These are phyloP conservation scores for Botrytis fragariae DNA, from an alignment of 2,329 filamentous ascomycete genomes.

Conservation along the genomic window DNA sequence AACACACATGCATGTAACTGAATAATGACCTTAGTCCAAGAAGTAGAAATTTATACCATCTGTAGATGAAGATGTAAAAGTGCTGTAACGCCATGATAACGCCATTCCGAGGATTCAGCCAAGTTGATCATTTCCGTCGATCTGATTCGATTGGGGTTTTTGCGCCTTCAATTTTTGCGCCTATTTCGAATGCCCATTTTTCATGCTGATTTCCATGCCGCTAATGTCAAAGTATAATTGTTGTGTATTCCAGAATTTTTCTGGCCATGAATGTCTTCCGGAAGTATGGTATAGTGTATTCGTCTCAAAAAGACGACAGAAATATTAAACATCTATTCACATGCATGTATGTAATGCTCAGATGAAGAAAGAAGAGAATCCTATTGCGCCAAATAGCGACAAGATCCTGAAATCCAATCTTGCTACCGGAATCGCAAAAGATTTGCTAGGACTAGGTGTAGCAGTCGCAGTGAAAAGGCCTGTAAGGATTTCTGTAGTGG, in stretches of 20 bases:
- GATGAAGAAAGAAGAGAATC: background rate
- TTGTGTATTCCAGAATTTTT: background rate
- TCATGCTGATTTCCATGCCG: background rate
- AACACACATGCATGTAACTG: background rate
- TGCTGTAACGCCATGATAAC: background rate
- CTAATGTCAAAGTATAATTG: background rate
- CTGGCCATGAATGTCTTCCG: background rate
- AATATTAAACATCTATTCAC: background rate
- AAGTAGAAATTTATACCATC: background rate
- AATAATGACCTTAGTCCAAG: background rate
- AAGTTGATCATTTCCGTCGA: background rate
- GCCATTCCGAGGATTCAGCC: background rate
- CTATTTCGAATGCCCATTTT: background rate
- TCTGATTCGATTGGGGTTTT: background rate
- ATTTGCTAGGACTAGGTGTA: conserved; percentile 32
- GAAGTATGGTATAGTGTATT: background rate
- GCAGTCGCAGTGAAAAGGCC: conserved; percentile 38
- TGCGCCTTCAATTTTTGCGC: background rate
- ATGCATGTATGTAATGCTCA: background rate
- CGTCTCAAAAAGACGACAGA: background rate
- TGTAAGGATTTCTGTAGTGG: conserved; percentile 36
- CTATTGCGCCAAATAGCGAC: conserved; percentile 8
- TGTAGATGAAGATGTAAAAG: background rate
- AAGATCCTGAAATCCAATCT: background rate
- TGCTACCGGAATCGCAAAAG: conserved; percentile 1